phyloP scores from a whole-genome alignment of 345 rosid genomes.

The Psidium guajava region DNA sequence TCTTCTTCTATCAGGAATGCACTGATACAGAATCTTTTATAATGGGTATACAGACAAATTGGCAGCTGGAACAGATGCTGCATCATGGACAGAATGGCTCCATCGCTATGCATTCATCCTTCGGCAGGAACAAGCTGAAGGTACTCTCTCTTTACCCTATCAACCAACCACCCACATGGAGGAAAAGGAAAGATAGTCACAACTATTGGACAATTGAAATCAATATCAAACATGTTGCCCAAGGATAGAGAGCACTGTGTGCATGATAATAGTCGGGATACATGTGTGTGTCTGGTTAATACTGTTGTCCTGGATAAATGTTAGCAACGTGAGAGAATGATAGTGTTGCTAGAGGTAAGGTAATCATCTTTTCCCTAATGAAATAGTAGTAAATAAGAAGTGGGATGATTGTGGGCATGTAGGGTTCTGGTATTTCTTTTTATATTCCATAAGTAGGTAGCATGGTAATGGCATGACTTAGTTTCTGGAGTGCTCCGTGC shows the following conservation, averaged over 20 bases:
- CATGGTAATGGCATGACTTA: not conserved
- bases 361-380: not conserved
- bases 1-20: slow-evolving; percentile 34
- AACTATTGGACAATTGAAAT: not conserved
- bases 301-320: not conserved
- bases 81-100: slow-evolving; percentile 30
- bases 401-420: not conserved
- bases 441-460: not conserved
- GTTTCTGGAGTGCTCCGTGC: not conserved
- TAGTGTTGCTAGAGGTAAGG: not conserved
- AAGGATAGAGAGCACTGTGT: not conserved
- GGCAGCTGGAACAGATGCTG: slow-evolving; percentile 54
- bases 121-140: slow-evolving; percentile 47
- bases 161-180: not conserved
- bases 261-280: not conserved
- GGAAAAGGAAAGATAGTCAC: not conserved
- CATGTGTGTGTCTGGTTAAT: not conserved
- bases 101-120: slow-evolving; percentile 32
- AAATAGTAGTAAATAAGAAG: not conserved
- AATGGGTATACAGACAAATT: slow-evolving; percentile 47
- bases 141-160: slow-evolving; percentile 9
- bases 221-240: not conserved
- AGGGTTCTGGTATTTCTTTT: not conserved
- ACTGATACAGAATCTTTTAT: slow-evolving; percentile 23
- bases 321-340: not conserved